These are phyloP conservation scores for Pseudomonodictys pantanalensis DNA, from an alignment of 495 filamentous ascomycete genomes.

Conservation along the genomic window DNA sequence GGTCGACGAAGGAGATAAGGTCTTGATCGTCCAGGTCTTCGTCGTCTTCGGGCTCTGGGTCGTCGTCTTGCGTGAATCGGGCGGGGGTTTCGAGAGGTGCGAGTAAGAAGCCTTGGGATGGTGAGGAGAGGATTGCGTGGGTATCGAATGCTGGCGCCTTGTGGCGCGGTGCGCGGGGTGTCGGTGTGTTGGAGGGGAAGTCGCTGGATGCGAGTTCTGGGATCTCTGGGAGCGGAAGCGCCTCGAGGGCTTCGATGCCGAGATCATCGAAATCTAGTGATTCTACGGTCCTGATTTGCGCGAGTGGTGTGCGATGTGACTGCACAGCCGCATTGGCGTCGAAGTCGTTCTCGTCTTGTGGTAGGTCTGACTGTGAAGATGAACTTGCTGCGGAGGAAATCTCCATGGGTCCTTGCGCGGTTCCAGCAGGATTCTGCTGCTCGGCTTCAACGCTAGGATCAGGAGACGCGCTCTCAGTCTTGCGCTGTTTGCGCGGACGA, in stretches of 20 bases:
- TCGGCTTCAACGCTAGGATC: neutral
- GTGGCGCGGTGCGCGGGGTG: constrained; percentile 19
- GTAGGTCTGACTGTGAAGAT: neutral
- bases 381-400: constrained; percentile 15
- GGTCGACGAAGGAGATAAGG: neutral
- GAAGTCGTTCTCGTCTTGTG: neutral
- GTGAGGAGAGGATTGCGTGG: constrained; percentile 30
- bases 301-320: too few relatives aligned
- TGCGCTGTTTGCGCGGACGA: constrained; percentile 1
- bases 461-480: neutral
- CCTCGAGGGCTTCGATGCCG: neutral
- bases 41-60: too few relatives aligned
- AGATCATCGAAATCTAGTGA: constrained; percentile 5
- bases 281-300: neutral
- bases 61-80: neutral
- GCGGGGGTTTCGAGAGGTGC: neutral
- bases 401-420: constrained; percentile 3
- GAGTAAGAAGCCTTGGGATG: constrained; percentile 11
- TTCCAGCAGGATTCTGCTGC: neutral
- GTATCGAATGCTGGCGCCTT: constrained; percentile 17
- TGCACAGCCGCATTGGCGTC: neutral
- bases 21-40: neutral
- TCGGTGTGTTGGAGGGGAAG: constrained; percentile 18
- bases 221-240: neutral
- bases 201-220: neutral